Base-by-base conservation (phyloP, 2,329 filamentous ascomycete genomes). In the Orbilia ellipsospora region DNA sequence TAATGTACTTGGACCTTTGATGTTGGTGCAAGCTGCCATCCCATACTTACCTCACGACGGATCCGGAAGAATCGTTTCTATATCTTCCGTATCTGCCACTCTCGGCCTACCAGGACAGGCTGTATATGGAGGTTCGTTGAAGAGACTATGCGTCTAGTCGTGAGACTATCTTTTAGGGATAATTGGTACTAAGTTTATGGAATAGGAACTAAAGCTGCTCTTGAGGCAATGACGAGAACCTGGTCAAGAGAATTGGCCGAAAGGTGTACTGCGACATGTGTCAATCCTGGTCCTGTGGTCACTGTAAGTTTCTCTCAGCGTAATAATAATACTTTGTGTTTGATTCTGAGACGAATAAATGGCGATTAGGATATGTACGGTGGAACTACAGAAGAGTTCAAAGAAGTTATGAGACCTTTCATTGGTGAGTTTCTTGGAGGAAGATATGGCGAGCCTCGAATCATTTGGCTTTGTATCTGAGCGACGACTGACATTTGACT, bases 1-100 rank as follows among this genome's bases (percentile, higher is more conserved):
- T 83, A 96, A 96, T 80, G 93, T 96, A 20, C 87, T 92, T 8
- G 93, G 91, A 0, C 93, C 93, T 0, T 83, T 96, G 20, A 86
- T 96, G 1, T 85, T 96, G 13, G 88, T 92, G 26, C 90, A 96
- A 82, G 91, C 91, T 4, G 88, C 88, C 0, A 83, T 89, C 36
- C 90, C 89, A 0, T 89, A 90, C 82, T 86, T 96, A 3, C 92
- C 88, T 1, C 83, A 82, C 65, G 91, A 92, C 83, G 89, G 89
- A 77, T 89, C 85, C 20, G 89, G 88, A 1, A 85, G 89, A 31
- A 87, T 91, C 76, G 84, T 91, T 44, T 90, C 89, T 77, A 80
- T 90, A 57, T 87, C 85, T 52, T 87, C 85, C 31, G 87, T 90
- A 15, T 87, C 86, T 42, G 84, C 87, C 6, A 85, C 84, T 1